Evolutionary conservation across 768 basidiomycete genomes (phyloP).

Genomic region (Lepiota subincarnata): DNA sequence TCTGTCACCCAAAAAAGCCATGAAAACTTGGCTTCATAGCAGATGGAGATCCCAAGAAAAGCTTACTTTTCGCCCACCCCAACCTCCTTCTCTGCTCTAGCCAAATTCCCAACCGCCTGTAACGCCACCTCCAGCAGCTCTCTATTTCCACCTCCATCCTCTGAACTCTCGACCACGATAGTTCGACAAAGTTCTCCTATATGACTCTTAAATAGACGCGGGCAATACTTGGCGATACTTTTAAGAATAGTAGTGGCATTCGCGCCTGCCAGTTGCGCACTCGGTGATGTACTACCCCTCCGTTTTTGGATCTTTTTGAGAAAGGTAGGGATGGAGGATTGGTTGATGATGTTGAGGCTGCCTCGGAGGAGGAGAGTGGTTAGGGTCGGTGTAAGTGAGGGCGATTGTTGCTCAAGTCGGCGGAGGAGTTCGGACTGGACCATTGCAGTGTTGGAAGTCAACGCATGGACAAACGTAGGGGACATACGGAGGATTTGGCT

Average conservation of each 20-base stretch:
- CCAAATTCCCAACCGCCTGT: constrained; percentile 71
- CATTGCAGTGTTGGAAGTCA: not conserved
- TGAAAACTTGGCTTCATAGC: not conserved
- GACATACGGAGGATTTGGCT: constrained; percentile 68
- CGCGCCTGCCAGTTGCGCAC: constrained; percentile 44
- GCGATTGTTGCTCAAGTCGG: constrained; percentile 66
- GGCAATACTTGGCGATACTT: constrained; percentile 65
- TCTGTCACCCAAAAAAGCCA: constrained; percentile 34
- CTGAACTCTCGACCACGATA: constrained; percentile 53
- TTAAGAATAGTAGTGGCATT: constrained; percentile 43
- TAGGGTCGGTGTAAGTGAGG: constrained; percentile 65
- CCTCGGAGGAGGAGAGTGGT: constrained; percentile 63
- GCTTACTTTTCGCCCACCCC: constrained; percentile 66
- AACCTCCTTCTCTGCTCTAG: constrained; percentile 53
- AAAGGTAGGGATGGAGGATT: constrained; percentile 79
- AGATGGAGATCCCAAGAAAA: constrained; percentile 14
- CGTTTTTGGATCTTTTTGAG: constrained; percentile 62
- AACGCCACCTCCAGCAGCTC: constrained; percentile 61
- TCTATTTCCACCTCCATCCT: not conserved
- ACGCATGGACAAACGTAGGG: not conserved
- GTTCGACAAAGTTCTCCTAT: constrained; percentile 63
- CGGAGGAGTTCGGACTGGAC: constrained; percentile 72
- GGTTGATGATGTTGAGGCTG: constrained; percentile 73
- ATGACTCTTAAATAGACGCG: constrained; percentile 70
- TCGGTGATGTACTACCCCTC: constrained; percentile 28